phyloP scores from a whole-genome alignment of 495 filamentous ascomycete genomes.

The Penicillium egyptiacum region DNA sequence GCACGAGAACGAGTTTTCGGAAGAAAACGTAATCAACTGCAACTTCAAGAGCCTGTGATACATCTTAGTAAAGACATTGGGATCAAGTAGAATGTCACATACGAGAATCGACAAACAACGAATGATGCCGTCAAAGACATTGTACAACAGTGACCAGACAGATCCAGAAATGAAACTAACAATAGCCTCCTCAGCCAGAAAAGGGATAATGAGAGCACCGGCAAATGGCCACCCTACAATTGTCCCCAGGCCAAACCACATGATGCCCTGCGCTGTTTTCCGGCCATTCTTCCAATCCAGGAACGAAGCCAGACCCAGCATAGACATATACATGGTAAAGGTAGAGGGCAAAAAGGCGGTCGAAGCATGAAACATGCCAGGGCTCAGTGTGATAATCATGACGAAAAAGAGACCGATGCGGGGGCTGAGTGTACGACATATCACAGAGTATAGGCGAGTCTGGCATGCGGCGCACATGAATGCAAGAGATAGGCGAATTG shows the following conservation, averaged over 20 bases:
- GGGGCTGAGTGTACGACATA: slow-evolving; percentile 71
- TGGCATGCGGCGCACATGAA: slow-evolving; percentile 76
- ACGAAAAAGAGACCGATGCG: slow-evolving; percentile 83
- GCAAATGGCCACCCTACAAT: slow-evolving; percentile 96
- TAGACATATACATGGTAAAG: slow-evolving; percentile 94
- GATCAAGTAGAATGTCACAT: slow-evolving; percentile 35
- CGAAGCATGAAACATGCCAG: slow-evolving; percentile 92
- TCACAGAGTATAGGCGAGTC: slow-evolving; percentile 72
- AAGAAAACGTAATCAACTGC: slow-evolving; percentile 80
- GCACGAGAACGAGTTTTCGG: slow-evolving; percentile 69
- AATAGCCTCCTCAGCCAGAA: slow-evolving; percentile 72
- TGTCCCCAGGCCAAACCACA: slow-evolving; percentile 89
- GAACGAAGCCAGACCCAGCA: slow-evolving; percentile 84
- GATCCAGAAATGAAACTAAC: slow-evolving; percentile 60
- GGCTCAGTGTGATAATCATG: slow-evolving; percentile 68
- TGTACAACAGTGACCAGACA: slow-evolving; percentile 52
- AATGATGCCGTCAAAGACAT: slow-evolving; percentile 65
- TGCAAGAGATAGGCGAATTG: slow-evolving; percentile 72
- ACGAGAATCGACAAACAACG: slow-evolving; percentile 69
- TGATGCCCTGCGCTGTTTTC: slow-evolving; percentile 77
- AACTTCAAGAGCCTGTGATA: slow-evolving; percentile 54
- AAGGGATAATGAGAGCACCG: slow-evolving; percentile 76
- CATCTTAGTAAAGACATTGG: slow-evolving; percentile 25
- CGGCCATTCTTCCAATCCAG: slow-evolving; percentile 77
- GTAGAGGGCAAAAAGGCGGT: slow-evolving; percentile 86